Percentiles rank a stretch among this genome's conserved stretches.
phyloP scores from a whole-genome alignment of 202 grass and related monocot genomes.

The Brachypodium distachyon region DNA sequence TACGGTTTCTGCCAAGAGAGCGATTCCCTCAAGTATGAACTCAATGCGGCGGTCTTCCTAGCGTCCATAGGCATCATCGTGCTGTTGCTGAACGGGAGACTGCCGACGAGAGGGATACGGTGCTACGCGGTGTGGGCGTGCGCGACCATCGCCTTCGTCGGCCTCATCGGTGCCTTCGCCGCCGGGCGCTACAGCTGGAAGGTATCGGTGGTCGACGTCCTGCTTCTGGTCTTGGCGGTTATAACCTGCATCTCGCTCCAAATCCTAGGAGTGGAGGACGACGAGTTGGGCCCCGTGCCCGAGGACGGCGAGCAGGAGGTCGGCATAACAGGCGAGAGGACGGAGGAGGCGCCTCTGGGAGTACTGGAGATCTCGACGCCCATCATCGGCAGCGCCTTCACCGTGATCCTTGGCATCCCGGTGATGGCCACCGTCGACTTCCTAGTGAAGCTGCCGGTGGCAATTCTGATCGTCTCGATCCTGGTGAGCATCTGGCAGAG shows the following conservation, averaged over 20 bases:
- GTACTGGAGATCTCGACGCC: background rate
- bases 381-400: background rate
- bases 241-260: conserved; percentile 16
- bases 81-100: conserved; percentile 34
- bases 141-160: conserved; percentile 23
- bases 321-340: background rate
- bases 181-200: conserved; percentile 34
- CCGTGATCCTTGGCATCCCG: background rate
- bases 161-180: conserved; percentile 39
- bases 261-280: background rate
- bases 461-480: background rate
- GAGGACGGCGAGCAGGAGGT: background rate
- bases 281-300: background rate
- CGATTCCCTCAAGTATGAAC: no score
- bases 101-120: background rate
- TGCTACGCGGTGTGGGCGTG: conserved; percentile 23
- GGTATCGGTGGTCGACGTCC: conserved; percentile 20
- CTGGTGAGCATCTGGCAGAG: background rate
- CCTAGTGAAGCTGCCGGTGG: background rate
- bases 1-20: no score
- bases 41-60: conserved; percentile 35
- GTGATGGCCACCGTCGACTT: background rate
- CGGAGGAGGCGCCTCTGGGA: background rate
- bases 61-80: conserved; percentile 39
- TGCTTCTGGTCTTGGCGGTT: conserved; percentile 19